Percentiles rank a stretch among this genome's conserved stretches.
phyloP scores from a whole-genome alignment of 148 eudicot genomes.

The Spergularia marina region DNA sequence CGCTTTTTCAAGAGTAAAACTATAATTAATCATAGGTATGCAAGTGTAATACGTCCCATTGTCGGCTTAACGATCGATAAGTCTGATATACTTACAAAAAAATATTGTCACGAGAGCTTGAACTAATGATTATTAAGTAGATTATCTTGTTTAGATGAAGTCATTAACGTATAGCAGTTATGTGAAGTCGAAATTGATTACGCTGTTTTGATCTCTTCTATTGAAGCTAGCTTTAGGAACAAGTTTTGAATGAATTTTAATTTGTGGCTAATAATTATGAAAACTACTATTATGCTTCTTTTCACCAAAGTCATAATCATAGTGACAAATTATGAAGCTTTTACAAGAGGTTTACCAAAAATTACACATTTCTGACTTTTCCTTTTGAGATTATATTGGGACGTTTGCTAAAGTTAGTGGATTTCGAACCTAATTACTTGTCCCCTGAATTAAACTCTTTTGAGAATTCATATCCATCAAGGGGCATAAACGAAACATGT shows the following conservation, averaged over 20 bases:
- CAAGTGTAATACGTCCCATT: slow-evolving; percentile 11
- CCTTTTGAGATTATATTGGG: not conserved
- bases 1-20: slow-evolving; percentile 19
- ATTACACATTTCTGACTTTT: not conserved
- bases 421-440: too few relatives aligned
- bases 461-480: too few relatives aligned
- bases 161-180: slow-evolving; percentile 22
- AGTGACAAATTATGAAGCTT: not conserved
- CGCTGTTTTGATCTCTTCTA: slow-evolving; percentile 13
- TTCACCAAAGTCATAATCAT: slow-evolving; percentile 25
- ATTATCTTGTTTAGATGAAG: slow-evolving; percentile 26
- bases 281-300: not conserved
- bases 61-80: slow-evolving; percentile 3
- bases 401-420: not conserved
- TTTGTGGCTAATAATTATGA: slow-evolving; percentile 10
- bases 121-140: slow-evolving; percentile 29
- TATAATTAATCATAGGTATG: not conserved
- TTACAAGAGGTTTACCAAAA: not conserved
- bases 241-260: slow-evolving; percentile 17
- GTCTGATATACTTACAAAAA: not conserved
- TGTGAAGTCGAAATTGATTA: slow-evolving; percentile 27
- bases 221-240: slow-evolving; percentile 24
- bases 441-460: too few relatives aligned
- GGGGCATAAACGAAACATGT: too few relatives aligned
- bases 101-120: slow-evolving; percentile 6